phyloP scores from a whole-genome alignment of 2,329 filamentous ascomycete species.

The Aspergillus felis region DNA sequence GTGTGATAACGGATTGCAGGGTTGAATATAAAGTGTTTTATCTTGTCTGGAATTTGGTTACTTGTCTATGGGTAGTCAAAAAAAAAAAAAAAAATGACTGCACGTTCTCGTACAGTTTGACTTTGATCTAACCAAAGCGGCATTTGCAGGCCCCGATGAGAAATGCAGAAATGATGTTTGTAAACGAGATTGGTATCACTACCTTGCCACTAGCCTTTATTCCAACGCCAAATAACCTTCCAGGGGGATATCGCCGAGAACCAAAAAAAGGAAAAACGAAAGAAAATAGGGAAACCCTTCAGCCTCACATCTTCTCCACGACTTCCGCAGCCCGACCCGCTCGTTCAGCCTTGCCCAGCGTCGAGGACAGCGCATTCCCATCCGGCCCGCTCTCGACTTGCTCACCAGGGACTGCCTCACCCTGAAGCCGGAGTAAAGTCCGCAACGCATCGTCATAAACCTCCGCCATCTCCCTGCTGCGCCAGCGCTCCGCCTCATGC shows the following conservation, averaged over 20 bases:
- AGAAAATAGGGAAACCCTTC: not conserved
- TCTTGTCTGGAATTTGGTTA: not conserved
- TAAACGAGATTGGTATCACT: not conserved
- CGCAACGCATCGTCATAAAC: slow-evolving; percentile 40
- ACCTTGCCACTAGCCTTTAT: slow-evolving; percentile 4
- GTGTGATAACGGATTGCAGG: slow-evolving; percentile 4
- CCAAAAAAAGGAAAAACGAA: slow-evolving; percentile 6
- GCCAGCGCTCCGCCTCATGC: slow-evolving; percentile 36
- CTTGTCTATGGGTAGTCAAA: not conserved
- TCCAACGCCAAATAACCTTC: slow-evolving; percentile 1
- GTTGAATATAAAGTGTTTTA: slow-evolving; percentile 5
- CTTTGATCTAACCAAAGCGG: not conserved
- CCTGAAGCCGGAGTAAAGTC: slow-evolving; percentile 38
- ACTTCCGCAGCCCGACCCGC: slow-evolving; percentile 44
- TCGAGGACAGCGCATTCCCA: slow-evolving; percentile 40
- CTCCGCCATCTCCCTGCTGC: slow-evolving; percentile 39
- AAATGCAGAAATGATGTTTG: not conserved
- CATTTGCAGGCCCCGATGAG: not conserved
- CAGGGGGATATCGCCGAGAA: not conserved
- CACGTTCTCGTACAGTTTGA: not conserved
- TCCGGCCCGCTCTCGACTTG: slow-evolving; percentile 19
- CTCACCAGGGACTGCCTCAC: slow-evolving; percentile 23
- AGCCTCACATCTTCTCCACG: slow-evolving; percentile 42
- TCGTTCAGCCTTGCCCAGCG: slow-evolving; percentile 45
- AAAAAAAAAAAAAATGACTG: not conserved